Conservation (phyloP, 2,329 filamentous ascomycete genomes). For the Claviceps fusiformis region DNA sequence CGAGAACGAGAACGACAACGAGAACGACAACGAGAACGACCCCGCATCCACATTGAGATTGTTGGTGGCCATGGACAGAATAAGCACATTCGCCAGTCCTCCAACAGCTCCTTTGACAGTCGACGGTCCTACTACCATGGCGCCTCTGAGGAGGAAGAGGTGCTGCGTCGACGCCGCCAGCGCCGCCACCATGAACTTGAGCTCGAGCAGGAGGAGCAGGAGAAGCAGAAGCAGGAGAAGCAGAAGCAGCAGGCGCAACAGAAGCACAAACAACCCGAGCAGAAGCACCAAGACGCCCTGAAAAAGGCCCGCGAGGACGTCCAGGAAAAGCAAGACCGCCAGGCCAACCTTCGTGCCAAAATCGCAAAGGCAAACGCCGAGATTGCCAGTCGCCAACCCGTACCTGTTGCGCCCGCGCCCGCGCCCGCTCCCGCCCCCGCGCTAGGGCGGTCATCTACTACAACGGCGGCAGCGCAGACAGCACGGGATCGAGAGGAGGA, state of each 20-base stretch:
- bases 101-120: conserved; percentile 6
- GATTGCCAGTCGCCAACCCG: conserved; percentile 24
- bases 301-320: too few relatives aligned
- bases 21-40: conserved; percentile 8
- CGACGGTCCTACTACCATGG: conserved; percentile 22
- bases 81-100: not conserved
- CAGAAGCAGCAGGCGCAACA: conserved; percentile 13
- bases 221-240: too few relatives aligned
- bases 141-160: conserved; percentile 15
- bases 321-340: conserved; percentile 4
- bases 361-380: conserved; percentile 29
- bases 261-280: too few relatives aligned
- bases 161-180: too few relatives aligned
- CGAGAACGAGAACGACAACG: conserved; percentile 6
- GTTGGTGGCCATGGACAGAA: conserved; percentile 15
- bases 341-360: conserved; percentile 13
- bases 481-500: conserved; percentile 16
- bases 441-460: conserved; percentile 11
- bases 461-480: conserved; percentile 8
- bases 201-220: too few relatives aligned
- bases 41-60: conserved; percentile 24
- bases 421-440: conserved; percentile 10
- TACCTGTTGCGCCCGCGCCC: conserved; percentile 17
- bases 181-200: too few relatives aligned
- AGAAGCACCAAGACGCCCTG: conserved; percentile 10